phyloP scores from a whole-genome alignment of 139 green algal genomes.

The Chlorokybus atmophyticus region DNA sequence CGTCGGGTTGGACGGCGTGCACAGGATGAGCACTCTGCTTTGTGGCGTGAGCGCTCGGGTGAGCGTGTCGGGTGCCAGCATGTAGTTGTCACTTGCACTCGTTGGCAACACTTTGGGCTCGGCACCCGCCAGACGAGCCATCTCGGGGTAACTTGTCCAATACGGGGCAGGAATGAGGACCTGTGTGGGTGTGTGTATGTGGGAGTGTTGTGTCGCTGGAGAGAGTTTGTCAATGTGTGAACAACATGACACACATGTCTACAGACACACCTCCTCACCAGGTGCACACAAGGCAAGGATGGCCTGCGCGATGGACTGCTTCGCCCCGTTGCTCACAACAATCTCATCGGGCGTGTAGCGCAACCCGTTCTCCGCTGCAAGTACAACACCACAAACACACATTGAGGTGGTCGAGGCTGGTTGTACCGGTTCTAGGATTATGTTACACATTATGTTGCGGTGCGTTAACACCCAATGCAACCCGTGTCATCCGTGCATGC shows the following conservation, averaged over 20 bases:
- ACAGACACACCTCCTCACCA: slow-evolving; percentile 51
- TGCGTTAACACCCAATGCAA: no score
- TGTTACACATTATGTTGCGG: no score
- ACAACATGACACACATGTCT: no score
- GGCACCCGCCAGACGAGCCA: slow-evolving; percentile 70
- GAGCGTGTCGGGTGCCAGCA: slow-evolving; percentile 62
- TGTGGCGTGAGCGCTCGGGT: slow-evolving; percentile 51
- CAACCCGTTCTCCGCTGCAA: slow-evolving; percentile 74
- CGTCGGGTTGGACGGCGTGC: slow-evolving; percentile 88
- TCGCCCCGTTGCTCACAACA: slow-evolving; percentile 87
- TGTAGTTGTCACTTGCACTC: slow-evolving; percentile 51
- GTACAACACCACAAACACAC: slow-evolving; percentile 3
- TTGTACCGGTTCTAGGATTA: no score
- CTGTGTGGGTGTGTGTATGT: slow-evolving; percentile 2
- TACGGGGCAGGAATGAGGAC: slow-evolving; percentile 81
- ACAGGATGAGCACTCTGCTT: slow-evolving; percentile 88
- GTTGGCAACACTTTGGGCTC: slow-evolving; percentile 62
- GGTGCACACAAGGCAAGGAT: slow-evolving; percentile 45
- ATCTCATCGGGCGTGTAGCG: slow-evolving; percentile 65
- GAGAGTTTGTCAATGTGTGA: no score
- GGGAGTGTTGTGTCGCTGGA: no score
- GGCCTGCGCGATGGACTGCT: slow-evolving; percentile 84
- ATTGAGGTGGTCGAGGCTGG: background rate
- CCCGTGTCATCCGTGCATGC: no score
- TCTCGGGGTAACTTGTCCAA: slow-evolving; percentile 96